These are phyloP conservation scores for Globisporangium paroecandrum DNA, from an alignment of 352 stramenopile species.

Conservation along the genomic window DNA sequence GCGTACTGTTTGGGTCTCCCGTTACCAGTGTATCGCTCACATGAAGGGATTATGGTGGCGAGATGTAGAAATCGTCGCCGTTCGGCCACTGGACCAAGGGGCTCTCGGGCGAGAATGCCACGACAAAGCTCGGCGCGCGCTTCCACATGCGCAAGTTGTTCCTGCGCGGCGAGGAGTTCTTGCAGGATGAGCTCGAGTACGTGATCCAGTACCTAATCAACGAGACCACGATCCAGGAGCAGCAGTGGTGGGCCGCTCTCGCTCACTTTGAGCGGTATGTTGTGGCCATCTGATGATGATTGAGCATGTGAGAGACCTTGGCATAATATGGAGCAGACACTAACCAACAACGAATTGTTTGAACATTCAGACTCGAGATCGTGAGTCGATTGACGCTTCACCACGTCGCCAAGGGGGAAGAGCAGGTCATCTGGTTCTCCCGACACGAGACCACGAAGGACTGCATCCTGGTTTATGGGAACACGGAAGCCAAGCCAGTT, in stretches of 20 bases:
- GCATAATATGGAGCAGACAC: not conserved
- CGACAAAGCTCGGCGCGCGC: not conserved
- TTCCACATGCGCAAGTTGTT: not conserved
- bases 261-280: not conserved
- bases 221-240: not conserved
- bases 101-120: not conserved
- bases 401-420: not conserved
- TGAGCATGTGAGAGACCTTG: no score
- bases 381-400: not conserved
- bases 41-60: not conserved
- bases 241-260: not conserved
- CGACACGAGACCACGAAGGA: not conserved
- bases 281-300: not conserved
- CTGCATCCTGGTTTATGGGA: not conserved
- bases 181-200: not conserved
- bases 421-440: not conserved
- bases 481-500: not conserved
- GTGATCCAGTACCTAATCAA: not conserved
- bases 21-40: not conserved
- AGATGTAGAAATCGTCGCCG: not conserved
- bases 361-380: not conserved
- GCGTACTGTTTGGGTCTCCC: not conserved
- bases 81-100: not conserved
- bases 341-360: not conserved
- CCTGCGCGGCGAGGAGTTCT: not conserved